Evolutionary conservation across 1,284 basidiomycete genomes (phyloP).

Genomic region (Melampsora americana): DNA sequence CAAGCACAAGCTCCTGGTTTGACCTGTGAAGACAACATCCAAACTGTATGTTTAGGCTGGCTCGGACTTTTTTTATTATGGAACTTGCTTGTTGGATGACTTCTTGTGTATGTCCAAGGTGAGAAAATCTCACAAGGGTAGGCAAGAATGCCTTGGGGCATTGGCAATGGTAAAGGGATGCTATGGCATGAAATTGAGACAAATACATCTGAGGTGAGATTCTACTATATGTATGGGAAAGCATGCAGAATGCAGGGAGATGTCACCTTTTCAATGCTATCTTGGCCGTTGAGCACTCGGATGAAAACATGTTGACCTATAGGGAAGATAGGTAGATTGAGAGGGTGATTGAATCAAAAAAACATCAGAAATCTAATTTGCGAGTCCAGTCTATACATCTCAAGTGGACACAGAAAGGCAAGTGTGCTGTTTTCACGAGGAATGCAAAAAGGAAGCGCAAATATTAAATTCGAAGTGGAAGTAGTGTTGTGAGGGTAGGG

Average conservation of each 20-base stretch:
- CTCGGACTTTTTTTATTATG: not conserved
- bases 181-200: not conserved
- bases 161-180: slow-evolving; percentile 43
- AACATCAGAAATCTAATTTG: not conserved
- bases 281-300: slow-evolving; percentile 22
- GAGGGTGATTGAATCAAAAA: not conserved
- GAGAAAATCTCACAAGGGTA: not conserved
- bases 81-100: not conserved
- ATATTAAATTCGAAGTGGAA: too few relatives aligned
- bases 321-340: not conserved
- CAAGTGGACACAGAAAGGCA: too few relatives aligned
- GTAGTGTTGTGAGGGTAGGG: too few relatives aligned
- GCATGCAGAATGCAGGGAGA: not conserved
- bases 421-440: too few relatives aligned
- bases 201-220: not conserved
- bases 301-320: slow-evolving; percentile 42
- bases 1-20: slow-evolving; percentile 24
- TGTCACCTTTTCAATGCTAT: slow-evolving; percentile 30
- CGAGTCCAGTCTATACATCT: too few relatives aligned
- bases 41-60: not conserved
- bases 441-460: too few relatives aligned
- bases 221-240: not conserved
- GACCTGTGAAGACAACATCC: not conserved
- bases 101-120: not conserved
- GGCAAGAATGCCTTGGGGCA: slow-evolving; percentile 9